phyloP scores from a whole-genome alignment of 257 asterid species.

The Solanum pinnatisectum region DNA sequence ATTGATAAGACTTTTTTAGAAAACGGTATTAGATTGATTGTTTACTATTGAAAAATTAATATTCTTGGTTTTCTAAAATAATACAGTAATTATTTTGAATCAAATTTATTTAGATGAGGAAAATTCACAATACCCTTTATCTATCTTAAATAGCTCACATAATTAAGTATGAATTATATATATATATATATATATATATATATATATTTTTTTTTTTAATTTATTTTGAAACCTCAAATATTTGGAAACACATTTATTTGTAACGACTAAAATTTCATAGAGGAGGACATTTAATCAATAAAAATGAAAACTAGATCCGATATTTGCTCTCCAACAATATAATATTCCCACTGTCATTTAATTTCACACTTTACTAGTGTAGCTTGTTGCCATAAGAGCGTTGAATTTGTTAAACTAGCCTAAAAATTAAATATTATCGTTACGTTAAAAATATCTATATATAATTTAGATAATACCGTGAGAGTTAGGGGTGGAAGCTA shows the following conservation, averaged over 20 bases:
- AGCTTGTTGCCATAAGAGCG: not conserved
- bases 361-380: constrained; percentile 4
- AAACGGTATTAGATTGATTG: not conserved
- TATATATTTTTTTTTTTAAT: no score
- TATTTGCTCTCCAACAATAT: not conserved
- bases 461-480: not conserved
- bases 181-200: no score
- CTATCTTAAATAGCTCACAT: not conserved
- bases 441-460: not conserved
- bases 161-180: not conserved
- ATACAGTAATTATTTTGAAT: no score
- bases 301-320: constrained; percentile 10
- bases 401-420: not conserved
- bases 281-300: not conserved
- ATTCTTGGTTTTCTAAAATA: not conserved
- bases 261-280: not conserved
- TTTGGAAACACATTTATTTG: not conserved
- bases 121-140: not conserved
- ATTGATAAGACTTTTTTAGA: not conserved
- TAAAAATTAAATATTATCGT: not conserved
- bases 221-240: not conserved
- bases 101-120: not conserved
- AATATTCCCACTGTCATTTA: not conserved
- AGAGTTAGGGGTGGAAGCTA: not conserved
- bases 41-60: not conserved